Evolutionary conservation across 2,329 filamentous ascomycete species (phyloP).

Genomic region (Acephala macrosclerotiorum): DNA sequence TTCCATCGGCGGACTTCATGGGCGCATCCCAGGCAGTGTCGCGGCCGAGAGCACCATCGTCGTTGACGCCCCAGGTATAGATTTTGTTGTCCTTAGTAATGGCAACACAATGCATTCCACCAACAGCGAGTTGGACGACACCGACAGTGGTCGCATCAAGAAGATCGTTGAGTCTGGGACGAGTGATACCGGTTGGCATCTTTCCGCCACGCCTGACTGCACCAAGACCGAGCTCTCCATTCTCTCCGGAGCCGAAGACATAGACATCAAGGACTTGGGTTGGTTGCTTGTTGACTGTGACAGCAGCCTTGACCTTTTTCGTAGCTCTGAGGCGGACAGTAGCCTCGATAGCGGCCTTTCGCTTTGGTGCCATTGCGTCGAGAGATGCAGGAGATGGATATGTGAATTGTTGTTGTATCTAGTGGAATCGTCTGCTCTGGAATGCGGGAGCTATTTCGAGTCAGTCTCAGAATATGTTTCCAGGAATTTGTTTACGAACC

Average conservation of each 20-base stretch:
- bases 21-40: conserved; percentile 75
- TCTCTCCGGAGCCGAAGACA: conserved; percentile 80
- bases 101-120: conserved; percentile 82
- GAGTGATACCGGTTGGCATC: conserved; percentile 73
- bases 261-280: conserved; percentile 67
- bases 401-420: background rate
- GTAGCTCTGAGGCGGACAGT: background rate
- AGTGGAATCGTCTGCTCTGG: background rate
- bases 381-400: background rate
- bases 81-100: conserved; percentile 82
- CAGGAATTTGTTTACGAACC: background rate
- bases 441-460: conserved; percentile 1
- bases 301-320: background rate
- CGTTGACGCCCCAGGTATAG: conserved; percentile 86
- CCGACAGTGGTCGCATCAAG: conserved; percentile 63
- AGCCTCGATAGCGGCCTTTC: background rate
- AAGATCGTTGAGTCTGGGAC: conserved; percentile 71
- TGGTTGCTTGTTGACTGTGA: background rate
- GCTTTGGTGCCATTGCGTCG: background rate
- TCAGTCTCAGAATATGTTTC: background rate
- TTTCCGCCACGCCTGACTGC: conserved; percentile 65
- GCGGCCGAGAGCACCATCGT: conserved; percentile 80
- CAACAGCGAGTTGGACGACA: conserved; percentile 78
- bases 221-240: conserved; percentile 82
- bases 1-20: conserved; percentile 55